Percentiles rank a stretch among this genome's conserved stretches.
phyloP scores from a whole-genome alignment of 2,329 filamentous ascomycete species.

The Venturia nashicola region DNA sequence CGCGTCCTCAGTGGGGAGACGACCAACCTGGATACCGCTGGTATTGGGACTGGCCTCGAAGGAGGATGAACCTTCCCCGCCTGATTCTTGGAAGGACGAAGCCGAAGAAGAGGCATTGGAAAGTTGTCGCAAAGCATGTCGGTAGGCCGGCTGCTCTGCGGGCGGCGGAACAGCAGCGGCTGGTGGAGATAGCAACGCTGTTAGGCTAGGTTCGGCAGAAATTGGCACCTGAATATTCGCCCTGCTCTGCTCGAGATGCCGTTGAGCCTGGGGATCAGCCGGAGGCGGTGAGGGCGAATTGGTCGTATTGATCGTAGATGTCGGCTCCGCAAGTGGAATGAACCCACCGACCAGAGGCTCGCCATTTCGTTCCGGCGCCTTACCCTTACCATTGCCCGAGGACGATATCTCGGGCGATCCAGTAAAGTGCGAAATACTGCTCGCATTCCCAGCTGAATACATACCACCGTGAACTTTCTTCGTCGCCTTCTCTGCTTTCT shows the following conservation, averaged over 20 bases:
- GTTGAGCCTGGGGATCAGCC: slow-evolving; percentile 25
- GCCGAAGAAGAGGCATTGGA: slow-evolving; percentile 77
- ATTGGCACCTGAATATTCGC: slow-evolving; percentile 26
- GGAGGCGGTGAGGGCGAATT: slow-evolving; percentile 13
- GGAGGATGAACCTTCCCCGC: slow-evolving; percentile 20
- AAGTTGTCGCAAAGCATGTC: slow-evolving; percentile 67
- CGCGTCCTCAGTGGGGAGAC: neutral
- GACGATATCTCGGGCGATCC: neutral
- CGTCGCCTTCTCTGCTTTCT: slow-evolving; percentile 56
- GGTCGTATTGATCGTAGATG: slow-evolving; percentile 27
- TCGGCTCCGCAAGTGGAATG: slow-evolving; percentile 30
- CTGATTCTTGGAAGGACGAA: slow-evolving; percentile 56
- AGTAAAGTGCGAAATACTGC: slow-evolving; percentile 12
- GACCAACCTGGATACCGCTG: slow-evolving; percentile 40
- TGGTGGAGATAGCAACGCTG: neutral
- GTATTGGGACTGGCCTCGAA: slow-evolving; percentile 39
- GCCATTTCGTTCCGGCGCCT: slow-evolving; percentile 31
- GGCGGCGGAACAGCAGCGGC: slow-evolving; percentile 21
- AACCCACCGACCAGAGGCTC: slow-evolving; percentile 20
- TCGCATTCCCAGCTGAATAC: slow-evolving; percentile 9
- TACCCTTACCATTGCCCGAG: slow-evolving; percentile 29
- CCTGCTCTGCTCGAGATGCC: slow-evolving; percentile 33
- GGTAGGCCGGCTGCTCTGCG: slow-evolving; percentile 28
- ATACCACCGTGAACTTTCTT: slow-evolving; percentile 42
- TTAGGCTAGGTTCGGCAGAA: neutral